These are phyloP conservation scores for Mimosa pudica DNA, from an alignment of 306 rosid genomes.

Conservation along the genomic window DNA sequence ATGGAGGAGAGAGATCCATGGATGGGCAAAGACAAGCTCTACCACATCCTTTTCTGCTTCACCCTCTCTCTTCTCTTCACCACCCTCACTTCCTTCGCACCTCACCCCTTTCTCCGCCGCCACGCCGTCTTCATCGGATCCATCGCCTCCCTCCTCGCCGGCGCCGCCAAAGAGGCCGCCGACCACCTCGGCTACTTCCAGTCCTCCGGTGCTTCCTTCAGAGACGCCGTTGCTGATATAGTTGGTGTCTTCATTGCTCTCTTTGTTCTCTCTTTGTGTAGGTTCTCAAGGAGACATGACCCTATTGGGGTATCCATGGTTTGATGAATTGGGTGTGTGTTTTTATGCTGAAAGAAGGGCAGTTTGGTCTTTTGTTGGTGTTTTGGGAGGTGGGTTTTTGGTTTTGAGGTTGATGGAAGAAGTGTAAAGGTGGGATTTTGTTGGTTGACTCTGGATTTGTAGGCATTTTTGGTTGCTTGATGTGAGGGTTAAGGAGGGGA, in stretches of 20 bases:
- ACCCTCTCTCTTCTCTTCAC: slow-evolving; percentile 58
- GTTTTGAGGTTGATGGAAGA: slow-evolving; percentile 7
- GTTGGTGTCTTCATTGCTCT: slow-evolving; percentile 64
- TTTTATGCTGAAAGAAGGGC: too few species aligned
- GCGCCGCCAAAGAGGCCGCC: slow-evolving; percentile 65
- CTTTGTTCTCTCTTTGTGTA: slow-evolving; percentile 42
- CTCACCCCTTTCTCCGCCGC: slow-evolving; percentile 62
- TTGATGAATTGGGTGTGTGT: slow-evolving; percentile 34
- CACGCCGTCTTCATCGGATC: slow-evolving; percentile 56
- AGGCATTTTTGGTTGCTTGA: not conserved
- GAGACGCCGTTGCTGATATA: slow-evolving; percentile 61
- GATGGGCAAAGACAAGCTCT: slow-evolving; percentile 53
- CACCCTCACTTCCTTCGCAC: slow-evolving; percentile 41
- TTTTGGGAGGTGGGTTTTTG: not conserved
- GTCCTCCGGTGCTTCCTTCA: slow-evolving; percentile 63
- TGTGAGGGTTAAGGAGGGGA: too few species aligned
- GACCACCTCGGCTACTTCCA: slow-evolving; percentile 60
- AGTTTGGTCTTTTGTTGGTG: not conserved
- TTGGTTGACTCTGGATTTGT: not conserved
- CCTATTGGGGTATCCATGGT: slow-evolving; percentile 42
- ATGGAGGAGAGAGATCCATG: slow-evolving; percentile 21
- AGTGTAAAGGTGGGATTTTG: not conserved
- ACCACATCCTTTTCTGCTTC: slow-evolving; percentile 60
- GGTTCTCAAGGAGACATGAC: slow-evolving; percentile 26
- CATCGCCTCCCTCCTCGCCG: slow-evolving; percentile 50